Evolutionary conservation across 345 rosid genomes (phyloP).

Genomic region (Salix koriyanagi): DNA sequence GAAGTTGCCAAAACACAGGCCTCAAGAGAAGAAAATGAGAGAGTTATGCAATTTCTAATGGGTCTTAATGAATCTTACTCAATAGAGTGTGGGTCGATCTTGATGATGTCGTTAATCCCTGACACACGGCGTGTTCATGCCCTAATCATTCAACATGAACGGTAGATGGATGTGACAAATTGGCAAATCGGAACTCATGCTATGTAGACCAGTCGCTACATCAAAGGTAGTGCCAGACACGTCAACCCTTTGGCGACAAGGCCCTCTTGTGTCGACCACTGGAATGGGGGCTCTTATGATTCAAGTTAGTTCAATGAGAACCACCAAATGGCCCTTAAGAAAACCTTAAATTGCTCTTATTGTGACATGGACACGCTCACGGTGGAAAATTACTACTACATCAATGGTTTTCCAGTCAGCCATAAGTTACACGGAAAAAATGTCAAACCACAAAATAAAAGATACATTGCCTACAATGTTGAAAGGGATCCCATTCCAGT

Average conservation of each 20-base stretch:
- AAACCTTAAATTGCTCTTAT: background rate
- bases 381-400: background rate
- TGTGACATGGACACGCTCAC: background rate
- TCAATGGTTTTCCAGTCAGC: background rate
- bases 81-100: background rate
- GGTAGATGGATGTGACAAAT: background rate
- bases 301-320: no score
- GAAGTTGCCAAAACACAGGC: background rate
- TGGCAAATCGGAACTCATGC: background rate
- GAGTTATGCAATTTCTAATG: slow-evolving; percentile 8
- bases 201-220: background rate
- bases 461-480: background rate
- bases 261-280: background rate
- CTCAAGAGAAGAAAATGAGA: background rate
- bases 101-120: background rate
- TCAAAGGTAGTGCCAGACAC: no score
- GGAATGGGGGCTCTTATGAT: background rate
- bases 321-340: no score
- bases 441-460: background rate
- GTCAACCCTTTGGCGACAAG: background rate
- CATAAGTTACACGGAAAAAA: background rate
- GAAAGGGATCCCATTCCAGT: no score
- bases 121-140: background rate
- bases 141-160: background rate
- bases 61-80: background rate